Conservation (phyloP, 345 rosid genomes). For the Sisymbrium irio region DNA sequence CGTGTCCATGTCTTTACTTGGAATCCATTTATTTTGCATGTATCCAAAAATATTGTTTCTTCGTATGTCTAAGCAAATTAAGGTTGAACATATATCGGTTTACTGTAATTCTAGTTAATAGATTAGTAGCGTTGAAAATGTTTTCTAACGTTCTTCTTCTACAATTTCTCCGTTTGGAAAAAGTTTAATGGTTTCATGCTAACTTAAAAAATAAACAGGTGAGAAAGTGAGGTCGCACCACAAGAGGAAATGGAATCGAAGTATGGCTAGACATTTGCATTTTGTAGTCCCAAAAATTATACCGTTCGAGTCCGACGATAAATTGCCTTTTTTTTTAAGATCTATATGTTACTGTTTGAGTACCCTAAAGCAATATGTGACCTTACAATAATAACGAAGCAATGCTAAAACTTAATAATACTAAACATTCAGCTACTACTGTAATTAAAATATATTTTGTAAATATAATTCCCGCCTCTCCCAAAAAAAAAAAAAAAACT, state of each 20-base stretch:
- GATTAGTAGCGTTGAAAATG: background rate
- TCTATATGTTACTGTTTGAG: no score
- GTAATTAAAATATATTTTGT: background rate
- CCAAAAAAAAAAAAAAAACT: background rate
- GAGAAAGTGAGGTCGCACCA: no score
- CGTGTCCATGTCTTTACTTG: background rate
- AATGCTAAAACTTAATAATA: background rate
- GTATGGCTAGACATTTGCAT: no score
- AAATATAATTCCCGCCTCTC: background rate
- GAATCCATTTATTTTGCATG: background rate
- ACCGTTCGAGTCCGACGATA: no score
- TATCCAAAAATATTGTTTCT: background rate
- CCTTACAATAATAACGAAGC: background rate
- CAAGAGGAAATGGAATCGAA: no score
- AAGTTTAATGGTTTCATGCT: no score
- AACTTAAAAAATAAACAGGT: no score
- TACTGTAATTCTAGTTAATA: background rate
- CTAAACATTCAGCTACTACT: background rate
- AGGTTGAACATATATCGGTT: no score
- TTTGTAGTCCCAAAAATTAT: no score
- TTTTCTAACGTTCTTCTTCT: background rate
- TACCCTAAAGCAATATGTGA: background rate
- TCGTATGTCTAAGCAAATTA: background rate
- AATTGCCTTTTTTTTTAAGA: no score
- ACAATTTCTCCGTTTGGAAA: no score